Conservation (phyloP, 2,329 filamentous ascomycete genomes). For the Colletotrichum somersetense region DNA sequence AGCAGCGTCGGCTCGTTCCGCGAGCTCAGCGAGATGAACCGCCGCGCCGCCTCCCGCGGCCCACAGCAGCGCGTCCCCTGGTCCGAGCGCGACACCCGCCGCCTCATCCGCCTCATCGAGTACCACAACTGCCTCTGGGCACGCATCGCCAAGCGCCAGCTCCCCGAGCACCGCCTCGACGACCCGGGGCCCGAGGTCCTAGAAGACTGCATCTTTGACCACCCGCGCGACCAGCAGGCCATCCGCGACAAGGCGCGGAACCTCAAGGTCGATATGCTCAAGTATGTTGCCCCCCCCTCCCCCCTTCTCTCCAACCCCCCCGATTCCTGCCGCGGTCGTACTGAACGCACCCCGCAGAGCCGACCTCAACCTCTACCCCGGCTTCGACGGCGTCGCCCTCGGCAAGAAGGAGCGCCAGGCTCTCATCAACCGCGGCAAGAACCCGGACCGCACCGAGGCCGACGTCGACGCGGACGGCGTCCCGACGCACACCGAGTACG, state of each 20-base stretch:
- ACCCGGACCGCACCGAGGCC: slow-evolving; percentile 61
- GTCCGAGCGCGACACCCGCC: slow-evolving; percentile 56
- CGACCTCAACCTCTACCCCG: slow-evolving; percentile 58
- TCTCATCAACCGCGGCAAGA: slow-evolving; percentile 59
- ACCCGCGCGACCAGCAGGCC: slow-evolving; percentile 65
- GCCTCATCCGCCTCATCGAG: slow-evolving; percentile 59
- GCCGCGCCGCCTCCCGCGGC: slow-evolving; percentile 22
- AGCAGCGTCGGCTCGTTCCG: slow-evolving; percentile 48
- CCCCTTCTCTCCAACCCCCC: neutral
- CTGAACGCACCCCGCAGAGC: slow-evolving; percentile 36
- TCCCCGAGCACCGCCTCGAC: slow-evolving; percentile 34
- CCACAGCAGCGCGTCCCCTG: slow-evolving; percentile 53
- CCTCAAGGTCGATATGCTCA: slow-evolving; percentile 65
- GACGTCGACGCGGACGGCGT: slow-evolving; percentile 58
- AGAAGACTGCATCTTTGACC: slow-evolving; percentile 54
- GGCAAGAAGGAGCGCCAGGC: slow-evolving; percentile 62
- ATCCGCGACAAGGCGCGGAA: slow-evolving; percentile 71
- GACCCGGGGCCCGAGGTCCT: slow-evolving; percentile 34
- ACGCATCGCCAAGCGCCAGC: slow-evolving; percentile 47
- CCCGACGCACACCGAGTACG: slow-evolving; percentile 53
- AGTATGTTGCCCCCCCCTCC: slow-evolving; percentile 47
- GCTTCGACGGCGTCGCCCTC: slow-evolving; percentile 64
- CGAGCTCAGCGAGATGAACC: slow-evolving; percentile 31
- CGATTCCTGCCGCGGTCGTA: slow-evolving; percentile 42
- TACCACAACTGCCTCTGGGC: slow-evolving; percentile 56